Evolutionary conservation across 805 yeast genomes (phyloP).

Genomic region (Kazachstania bromeliacearum): DNA sequence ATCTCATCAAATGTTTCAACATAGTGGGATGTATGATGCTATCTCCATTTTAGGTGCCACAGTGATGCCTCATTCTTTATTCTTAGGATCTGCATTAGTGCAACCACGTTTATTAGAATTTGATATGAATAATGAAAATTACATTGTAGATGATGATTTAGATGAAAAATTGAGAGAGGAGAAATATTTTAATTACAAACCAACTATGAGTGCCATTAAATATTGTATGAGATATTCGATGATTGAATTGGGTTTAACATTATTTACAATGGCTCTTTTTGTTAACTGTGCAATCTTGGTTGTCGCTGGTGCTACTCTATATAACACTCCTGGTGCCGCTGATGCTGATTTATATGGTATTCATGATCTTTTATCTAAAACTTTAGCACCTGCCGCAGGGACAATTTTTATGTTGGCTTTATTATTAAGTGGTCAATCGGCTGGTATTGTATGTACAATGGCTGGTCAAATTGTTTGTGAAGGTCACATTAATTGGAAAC

Average conservation of each 20-base stretch:
- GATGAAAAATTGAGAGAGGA: constrained; percentile 30
- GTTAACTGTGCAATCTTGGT: constrained; percentile 78
- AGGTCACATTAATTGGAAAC: constrained; percentile 77
- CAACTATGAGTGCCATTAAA: constrained; percentile 62
- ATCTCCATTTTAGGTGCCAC: constrained; percentile 87
- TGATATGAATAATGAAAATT: constrained; percentile 51
- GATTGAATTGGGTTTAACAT: constrained; percentile 57
- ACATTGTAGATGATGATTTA: constrained; percentile 19
- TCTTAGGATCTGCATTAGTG: constrained; percentile 77
- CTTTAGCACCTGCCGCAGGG: constrained; percentile 70
- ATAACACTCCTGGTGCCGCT: constrained; percentile 56
- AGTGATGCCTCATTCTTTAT: constrained; percentile 86
- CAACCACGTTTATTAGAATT: constrained; percentile 74
- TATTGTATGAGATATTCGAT: constrained; percentile 67
- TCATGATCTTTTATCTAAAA: constrained; percentile 49
- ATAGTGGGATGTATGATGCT: constrained; percentile 60
- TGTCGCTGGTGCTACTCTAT: constrained; percentile 72
- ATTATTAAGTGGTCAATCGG: constrained; percentile 78
- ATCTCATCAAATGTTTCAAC: constrained; percentile 37
- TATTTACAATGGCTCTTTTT: constrained; percentile 74
- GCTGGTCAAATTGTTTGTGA: constrained; percentile 90
- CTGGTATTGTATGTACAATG: constrained; percentile 88
- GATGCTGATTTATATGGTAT: constrained; percentile 79
- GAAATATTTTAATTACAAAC: constrained; percentile 45
- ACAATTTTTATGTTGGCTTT: constrained; percentile 77